Evolutionary conservation across 805 yeast species (phyloP).

Genomic region (Sungouiozyma ichnusensis): DNA sequence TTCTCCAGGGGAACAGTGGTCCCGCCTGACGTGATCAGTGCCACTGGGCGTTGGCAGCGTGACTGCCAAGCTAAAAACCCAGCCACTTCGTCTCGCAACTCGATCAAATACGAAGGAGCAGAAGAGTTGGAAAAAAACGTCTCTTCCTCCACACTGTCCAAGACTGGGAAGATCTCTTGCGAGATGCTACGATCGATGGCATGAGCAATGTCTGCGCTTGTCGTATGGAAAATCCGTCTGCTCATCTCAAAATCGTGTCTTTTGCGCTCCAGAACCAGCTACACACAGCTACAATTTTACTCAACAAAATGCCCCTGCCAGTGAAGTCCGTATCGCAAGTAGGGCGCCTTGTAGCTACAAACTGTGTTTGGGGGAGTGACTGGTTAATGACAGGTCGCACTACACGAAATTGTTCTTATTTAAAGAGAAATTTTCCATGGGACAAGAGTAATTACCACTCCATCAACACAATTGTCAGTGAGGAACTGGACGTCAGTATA

Average conservation of each 20-base stretch:
- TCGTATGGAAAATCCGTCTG: conserved; percentile 36
- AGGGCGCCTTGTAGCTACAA: no score
- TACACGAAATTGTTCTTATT: neutral
- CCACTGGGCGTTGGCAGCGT: conserved; percentile 49
- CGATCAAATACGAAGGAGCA: conserved; percentile 63
- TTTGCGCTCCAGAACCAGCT: no score
- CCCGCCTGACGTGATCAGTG: conserved; percentile 87
- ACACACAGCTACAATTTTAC: no score
- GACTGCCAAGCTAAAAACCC: conserved; percentile 53
- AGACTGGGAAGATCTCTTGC: conserved; percentile 55
- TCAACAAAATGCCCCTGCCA: no score
- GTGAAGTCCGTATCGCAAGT: no score
- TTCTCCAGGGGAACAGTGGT: conserved; percentile 95
- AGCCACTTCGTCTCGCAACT: conserved; percentile 44
- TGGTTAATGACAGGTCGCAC: neutral
- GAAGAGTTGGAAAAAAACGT: conserved; percentile 59
- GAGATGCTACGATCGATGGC: conserved; percentile 76
- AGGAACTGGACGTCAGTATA: no score
- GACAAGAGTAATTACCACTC: no score
- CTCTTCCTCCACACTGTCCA: conserved; percentile 59
- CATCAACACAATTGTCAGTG: no score
- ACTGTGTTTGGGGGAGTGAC: neutral
- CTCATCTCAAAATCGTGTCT: neutral
- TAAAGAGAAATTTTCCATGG: neutral
- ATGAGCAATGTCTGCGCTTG: conserved; percentile 53